phyloP scores from a whole-genome alignment of 805 yeast genomes.

The Yamadazyma sp. region DNA sequence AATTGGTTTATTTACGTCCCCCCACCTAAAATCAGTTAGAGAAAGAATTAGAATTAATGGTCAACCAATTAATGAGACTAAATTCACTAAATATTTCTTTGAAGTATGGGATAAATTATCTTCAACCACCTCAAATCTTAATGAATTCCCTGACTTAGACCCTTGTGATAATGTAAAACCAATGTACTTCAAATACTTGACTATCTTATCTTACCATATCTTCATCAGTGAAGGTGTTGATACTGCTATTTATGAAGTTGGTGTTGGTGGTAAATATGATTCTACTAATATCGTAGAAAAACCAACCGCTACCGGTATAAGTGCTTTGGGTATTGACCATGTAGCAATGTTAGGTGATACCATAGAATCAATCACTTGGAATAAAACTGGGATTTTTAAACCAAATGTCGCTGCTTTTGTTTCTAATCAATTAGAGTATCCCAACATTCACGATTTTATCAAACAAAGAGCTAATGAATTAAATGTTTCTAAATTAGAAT shows the following conservation, averaged over 20 bases:
- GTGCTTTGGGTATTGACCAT: conserved; percentile 90
- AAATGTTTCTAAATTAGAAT: conserved; percentile 39
- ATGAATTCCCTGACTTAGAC: conserved; percentile 58
- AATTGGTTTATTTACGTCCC: conserved; percentile 93
- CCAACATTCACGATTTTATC: conserved; percentile 54
- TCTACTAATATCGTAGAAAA: conserved; percentile 83
- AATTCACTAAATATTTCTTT: conserved; percentile 85
- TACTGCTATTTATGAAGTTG: conserved; percentile 94
- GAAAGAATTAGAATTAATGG: conserved; percentile 91
- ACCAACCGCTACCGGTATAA: conserved; percentile 84
- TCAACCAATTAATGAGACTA: conserved; percentile 71
- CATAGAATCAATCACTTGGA: conserved; percentile 89
- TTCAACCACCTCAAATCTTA: conserved; percentile 50
- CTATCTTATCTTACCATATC: conserved; percentile 86
- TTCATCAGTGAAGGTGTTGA: conserved; percentile 87
- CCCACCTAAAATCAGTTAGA: conserved; percentile 89
- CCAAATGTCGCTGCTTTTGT: conserved; percentile 63
- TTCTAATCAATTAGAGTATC: conserved; percentile 49
- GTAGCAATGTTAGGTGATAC: conserved; percentile 83
- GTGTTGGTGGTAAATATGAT: conserved; percentile 97
- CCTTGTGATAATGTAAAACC: conserved; percentile 77
- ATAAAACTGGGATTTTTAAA: conserved; percentile 92
- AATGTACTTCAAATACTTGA: conserved; percentile 87
- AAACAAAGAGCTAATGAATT: conserved; percentile 68
- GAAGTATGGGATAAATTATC: conserved; percentile 88